Conservation (phyloP, 2,329 filamentous ascomycete genomes). For the Penicillium paneum region DNA sequence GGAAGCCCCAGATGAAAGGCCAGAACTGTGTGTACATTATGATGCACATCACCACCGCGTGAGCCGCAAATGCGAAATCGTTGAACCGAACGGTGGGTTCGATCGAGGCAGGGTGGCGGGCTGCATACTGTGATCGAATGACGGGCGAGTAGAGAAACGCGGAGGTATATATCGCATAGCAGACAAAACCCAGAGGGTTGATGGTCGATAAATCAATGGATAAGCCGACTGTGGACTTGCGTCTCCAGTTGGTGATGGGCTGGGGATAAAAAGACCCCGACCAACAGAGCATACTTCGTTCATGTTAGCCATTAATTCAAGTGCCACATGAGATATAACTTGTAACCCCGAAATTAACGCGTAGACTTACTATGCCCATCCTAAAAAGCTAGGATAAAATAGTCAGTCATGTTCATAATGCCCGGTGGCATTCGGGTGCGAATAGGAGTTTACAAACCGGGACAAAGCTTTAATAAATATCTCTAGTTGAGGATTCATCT, state of each 20-base stretch:
- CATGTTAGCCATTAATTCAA: not conserved
- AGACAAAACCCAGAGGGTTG: constrained; percentile 61
- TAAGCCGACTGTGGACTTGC: constrained; percentile 75
- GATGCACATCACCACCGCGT: constrained; percentile 70
- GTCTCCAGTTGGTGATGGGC: constrained; percentile 71
- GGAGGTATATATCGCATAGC: constrained; percentile 70
- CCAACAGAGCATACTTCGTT: constrained; percentile 63
- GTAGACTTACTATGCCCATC: constrained; percentile 64
- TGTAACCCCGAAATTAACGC: not conserved
- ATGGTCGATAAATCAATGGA: constrained; percentile 82
- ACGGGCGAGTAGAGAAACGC: constrained; percentile 75
- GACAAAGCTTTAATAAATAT: constrained; percentile 42
- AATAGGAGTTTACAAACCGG: constrained; percentile 31
- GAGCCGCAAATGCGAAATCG: constrained; percentile 81
- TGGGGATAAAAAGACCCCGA: constrained; percentile 92
- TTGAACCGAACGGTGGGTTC: constrained; percentile 84
- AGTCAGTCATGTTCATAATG: constrained; percentile 18
- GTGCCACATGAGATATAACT: not conserved
- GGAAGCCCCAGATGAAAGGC: constrained; percentile 71
- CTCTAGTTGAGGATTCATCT: constrained; percentile 33
- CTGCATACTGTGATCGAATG: constrained; percentile 78
- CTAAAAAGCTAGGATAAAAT: constrained; percentile 57
- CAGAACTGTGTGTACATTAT: constrained; percentile 77
- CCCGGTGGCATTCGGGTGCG: not conserved
- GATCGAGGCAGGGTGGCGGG: constrained; percentile 67